These are phyloP conservation scores for Cyclostephanos invisitatus DNA, from an alignment of 108 stramenopile species.

Conservation along the genomic window DNA sequence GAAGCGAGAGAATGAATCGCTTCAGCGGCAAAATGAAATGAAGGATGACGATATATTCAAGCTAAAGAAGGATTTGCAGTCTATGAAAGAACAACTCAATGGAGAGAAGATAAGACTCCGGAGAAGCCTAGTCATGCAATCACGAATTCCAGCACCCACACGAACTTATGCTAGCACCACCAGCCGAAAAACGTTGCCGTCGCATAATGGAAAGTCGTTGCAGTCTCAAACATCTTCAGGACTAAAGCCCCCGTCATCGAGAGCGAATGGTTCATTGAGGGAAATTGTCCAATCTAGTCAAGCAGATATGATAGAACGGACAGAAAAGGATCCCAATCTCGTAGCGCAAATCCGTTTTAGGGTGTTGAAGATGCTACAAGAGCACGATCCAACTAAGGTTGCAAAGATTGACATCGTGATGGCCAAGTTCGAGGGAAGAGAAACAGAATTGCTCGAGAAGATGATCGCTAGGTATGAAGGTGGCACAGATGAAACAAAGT, in stretches of 20 bases:
- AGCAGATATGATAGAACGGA: background rate
- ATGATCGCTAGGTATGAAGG: slow-evolving; percentile 82
- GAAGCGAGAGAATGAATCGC: slow-evolving; percentile 58
- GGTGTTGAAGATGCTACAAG: slow-evolving; percentile 73
- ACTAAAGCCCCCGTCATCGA: slow-evolving; percentile 21
- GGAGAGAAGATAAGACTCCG: slow-evolving; percentile 50
- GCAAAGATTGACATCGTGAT: slow-evolving; percentile 85
- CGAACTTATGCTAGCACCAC: slow-evolving; percentile 3
- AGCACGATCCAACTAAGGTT: slow-evolving; percentile 82
- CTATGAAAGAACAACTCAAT: slow-evolving; percentile 62
- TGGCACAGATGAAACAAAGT: slow-evolving; percentile 1
- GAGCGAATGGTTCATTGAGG: slow-evolving; percentile 11
- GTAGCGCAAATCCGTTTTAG: slow-evolving; percentile 61
- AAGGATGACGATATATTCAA: slow-evolving; percentile 73
- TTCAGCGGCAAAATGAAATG: slow-evolving; percentile 63
- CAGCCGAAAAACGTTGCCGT: slow-evolving; percentile 8
- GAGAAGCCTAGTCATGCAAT: slow-evolving; percentile 40
- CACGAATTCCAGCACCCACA: slow-evolving; percentile 45
- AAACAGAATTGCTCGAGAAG: slow-evolving; percentile 77
- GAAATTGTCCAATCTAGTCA: slow-evolving; percentile 1
- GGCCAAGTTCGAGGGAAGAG: slow-evolving; percentile 89
- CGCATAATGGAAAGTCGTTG: background rate
- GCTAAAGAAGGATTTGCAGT: slow-evolving; percentile 65
- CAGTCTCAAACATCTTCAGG: slow-evolving; percentile 13
- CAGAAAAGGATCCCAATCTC: slow-evolving; percentile 10